Percentiles rank a stretch among this genome's conserved stretches.
These are phyloP conservation scores for Silybum marianum DNA, from an alignment of 129 eudicot species.

Conservation along the genomic window DNA sequence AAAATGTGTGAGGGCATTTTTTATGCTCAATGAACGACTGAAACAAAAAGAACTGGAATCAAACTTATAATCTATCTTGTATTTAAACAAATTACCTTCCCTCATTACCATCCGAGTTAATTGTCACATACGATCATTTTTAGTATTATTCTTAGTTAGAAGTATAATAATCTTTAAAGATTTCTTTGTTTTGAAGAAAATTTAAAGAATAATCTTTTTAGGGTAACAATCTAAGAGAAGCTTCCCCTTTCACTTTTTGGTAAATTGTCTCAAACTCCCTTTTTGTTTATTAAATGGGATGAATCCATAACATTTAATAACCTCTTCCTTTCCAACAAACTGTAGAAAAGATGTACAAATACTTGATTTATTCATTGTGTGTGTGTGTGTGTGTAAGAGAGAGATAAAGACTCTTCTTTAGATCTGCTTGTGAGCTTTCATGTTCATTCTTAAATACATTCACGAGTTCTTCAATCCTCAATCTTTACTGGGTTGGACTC, in stretches of 20 bases:
- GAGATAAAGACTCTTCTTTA: constrained; percentile 17
- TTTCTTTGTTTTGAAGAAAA: not conserved
- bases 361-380: constrained; percentile 1
- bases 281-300: constrained; percentile 1
- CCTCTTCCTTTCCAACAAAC: constrained; percentile 33
- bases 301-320: constrained; percentile 26
- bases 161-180: not conserved
- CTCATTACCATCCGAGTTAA: too few relatives aligned
- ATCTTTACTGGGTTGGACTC: constrained; percentile 24
- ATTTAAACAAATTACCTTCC: too few relatives aligned
- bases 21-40: too few relatives aligned
- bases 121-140: too few relatives aligned
- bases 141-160: too few relatives aligned
- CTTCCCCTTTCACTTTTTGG: constrained; percentile 32
- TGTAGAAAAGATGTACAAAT: constrained; percentile 7
- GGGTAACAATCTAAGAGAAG: constrained; percentile 35
- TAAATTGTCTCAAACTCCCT: constrained; percentile 15
- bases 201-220: not conserved
- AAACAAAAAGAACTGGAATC: too few relatives aligned
- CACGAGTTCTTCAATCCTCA: constrained; percentile 41
- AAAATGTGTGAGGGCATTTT: too few relatives aligned
- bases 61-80: too few relatives aligned
- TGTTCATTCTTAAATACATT: constrained; percentile 46
- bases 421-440: constrained; percentile 42
- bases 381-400: constrained; percentile 26